Percentiles rank a stretch among this genome's conserved stretches.
Evolutionary conservation across 495 filamentous ascomycete genomes (phyloP).

Genomic region (Eremomyces bilateralis): DNA sequence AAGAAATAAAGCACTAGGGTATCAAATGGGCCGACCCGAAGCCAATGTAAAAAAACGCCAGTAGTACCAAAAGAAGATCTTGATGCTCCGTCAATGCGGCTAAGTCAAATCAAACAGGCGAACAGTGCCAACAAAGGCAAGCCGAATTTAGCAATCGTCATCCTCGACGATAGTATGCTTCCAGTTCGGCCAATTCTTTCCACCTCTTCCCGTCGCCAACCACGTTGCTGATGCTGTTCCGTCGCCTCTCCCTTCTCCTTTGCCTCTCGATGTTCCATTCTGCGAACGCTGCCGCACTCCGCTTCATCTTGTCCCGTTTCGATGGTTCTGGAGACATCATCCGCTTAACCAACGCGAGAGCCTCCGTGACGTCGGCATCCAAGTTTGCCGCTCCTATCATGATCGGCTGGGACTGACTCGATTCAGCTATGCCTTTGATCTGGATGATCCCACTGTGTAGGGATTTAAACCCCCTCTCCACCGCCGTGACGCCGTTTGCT

Average conservation of each 20-base stretch:
- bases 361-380: not conserved
- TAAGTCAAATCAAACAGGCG: too few species aligned
- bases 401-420: not conserved
- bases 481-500: not conserved
- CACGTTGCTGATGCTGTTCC: not conserved
- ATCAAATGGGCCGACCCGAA: too few species aligned
- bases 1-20: too few species aligned
- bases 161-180: too few species aligned
- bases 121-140: too few species aligned
- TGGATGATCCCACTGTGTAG: not conserved
- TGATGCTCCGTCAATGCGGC: too few species aligned
- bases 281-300: not conserved
- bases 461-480: not conserved
- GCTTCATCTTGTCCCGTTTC: not conserved
- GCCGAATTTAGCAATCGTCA: too few species aligned
- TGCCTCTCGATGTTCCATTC: not conserved
- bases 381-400: too few species aligned
- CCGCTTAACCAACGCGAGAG: constrained; percentile 1
- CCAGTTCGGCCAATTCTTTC: too few species aligned
- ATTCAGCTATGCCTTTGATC: not conserved
- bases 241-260: not conserved
- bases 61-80: too few species aligned
- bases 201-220: too few species aligned
- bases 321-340: not conserved
- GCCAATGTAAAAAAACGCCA: too few species aligned